Evolutionary conservation across 257 asterid species (phyloP), one percentile per base, ranked within the genome.

Genomic region (Gentiana straminea): DNA sequence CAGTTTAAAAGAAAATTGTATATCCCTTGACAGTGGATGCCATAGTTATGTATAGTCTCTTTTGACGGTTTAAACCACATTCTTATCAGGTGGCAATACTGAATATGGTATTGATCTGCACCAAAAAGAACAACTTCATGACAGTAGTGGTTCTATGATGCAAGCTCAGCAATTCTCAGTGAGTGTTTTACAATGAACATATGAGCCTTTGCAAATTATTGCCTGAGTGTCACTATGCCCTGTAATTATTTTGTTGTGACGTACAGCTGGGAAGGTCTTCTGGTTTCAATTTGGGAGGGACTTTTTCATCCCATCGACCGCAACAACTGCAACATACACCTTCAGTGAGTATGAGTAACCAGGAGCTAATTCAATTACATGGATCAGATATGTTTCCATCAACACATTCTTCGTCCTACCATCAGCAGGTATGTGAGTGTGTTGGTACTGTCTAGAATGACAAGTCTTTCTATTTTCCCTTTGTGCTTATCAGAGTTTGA

Each of bases 161-260:
- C 98, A 87, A 73, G 81, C 94, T 68, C 95, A 87, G 67, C 94
- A 86, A 55, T 92, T 85, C 71, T 76, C 95, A 53, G 99, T 92
- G 72, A 77, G 86, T 53, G 68, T 63, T 61, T 51, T 64, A 38
- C 48, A 57, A 38, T 64, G 39, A 66, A 63, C n/a, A 8, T 11
- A 48, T 50, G 59, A 44, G 61, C 64, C 58, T 68, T 38, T 13
- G 52, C 60, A 15, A 49, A 44, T 24, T 52, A 12, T 24, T 45
- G 41, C 3, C 24, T 41, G 46, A 41, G 7, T 32, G 52, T 24
- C 24, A 55, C 5, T 13, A 50, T 54, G 1, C 48, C 33, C 55
- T 36, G 35, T 60, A 34, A 48, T 59, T 24, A 33, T 35, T 66
- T 13, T 67, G 49, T 66, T 76, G 67, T 48, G 37, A 64, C 65